Base-by-base conservation (phyloP, 768 basidiomycete species). In the Tricholoma furcatifolium region DNA sequence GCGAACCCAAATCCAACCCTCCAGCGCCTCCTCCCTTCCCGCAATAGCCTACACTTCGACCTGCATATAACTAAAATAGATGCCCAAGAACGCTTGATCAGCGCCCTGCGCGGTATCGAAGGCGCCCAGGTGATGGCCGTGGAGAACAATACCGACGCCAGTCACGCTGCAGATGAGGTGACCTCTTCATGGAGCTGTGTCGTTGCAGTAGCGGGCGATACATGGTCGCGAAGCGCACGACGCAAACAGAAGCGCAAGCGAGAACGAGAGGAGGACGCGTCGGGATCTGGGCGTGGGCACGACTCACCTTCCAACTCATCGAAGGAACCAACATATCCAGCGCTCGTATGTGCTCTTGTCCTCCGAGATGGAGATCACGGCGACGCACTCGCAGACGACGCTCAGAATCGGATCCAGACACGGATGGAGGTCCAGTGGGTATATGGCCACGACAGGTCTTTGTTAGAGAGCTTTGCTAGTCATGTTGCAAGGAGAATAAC, bases 211-310 rank as follows among this genome's bases (percentile, higher is more conserved):
- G 42, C 55, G 6, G 58, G 65, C n/a, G 70, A 85, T 53, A 83
- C 82, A 1, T 91, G 89, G 90, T 84, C 88, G 0, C 77, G 89
- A 10, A 74, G 77, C 8, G 88, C 83, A 2, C 74, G 87, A 15
- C 70, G 84, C 60, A 77, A 75, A 60, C 61, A 65, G 8, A 74
- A 74, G 56, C 63, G 59, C 9, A 39, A 53, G 31, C 56, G 51
- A 24, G 45, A 39, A 12, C n/a, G n/a, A n/a, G n/a, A n/a, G n/a
- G n/a, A n/a, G n/a, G n/a, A n/a, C n/a, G n/a, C n/a, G n/a, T n/a
- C n/a, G n/a, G n/a, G n/a, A n/a, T n/a, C n/a, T 14, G 40, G 17
- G 10, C 18, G 15, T 2, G 3, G 4, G 8, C 8, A 34, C 3
- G n/a, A 35, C 34, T 35, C 34, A 9, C 34, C 10, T 38, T 38